Evolutionary conservation across 371 early-diverging fungal species (phyloP).

Genomic region (Rozella allomycis): DNA sequence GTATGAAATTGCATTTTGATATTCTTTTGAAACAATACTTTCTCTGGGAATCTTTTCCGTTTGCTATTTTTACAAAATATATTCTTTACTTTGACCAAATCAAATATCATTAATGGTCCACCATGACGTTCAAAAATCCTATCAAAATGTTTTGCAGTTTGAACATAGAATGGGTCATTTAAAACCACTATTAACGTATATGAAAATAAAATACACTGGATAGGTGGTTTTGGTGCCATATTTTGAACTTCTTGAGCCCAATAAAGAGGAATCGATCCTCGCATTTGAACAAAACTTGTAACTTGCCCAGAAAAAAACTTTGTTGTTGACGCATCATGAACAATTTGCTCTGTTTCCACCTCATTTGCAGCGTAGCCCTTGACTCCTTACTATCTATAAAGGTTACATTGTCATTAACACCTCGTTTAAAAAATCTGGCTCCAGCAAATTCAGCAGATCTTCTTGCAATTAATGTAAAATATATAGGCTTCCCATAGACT

Average conservation of each 20-base stretch:
- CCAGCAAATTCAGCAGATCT: slow-evolving; percentile 88
- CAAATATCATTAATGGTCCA: slow-evolving; percentile 63
- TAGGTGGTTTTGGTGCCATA: slow-evolving; percentile 86
- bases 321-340: slow-evolving; percentile 64
- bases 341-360: slow-evolving; percentile 97
- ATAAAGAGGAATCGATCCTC: slow-evolving; percentile 83
- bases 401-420: slow-evolving; percentile 50
- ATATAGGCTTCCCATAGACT: slow-evolving; percentile 59
- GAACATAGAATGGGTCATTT: slow-evolving; percentile 74
- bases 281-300: slow-evolving; percentile 81
- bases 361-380: slow-evolving; percentile 93
- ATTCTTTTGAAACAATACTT: slow-evolving; percentile 61
- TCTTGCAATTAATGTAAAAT: slow-evolving; percentile 78
- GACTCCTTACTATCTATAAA: background rate
- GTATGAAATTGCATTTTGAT: slow-evolving; percentile 50
- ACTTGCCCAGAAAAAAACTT: slow-evolving; percentile 55
- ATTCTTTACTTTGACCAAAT: slow-evolving; percentile 53
- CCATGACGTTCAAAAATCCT: slow-evolving; percentile 72
- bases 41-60: slow-evolving; percentile 77
- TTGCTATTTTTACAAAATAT: slow-evolving; percentile 13
- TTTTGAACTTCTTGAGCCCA: slow-evolving; percentile 83
- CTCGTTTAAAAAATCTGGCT: slow-evolving; percentile 86
- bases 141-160: slow-evolving; percentile 77
- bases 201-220: slow-evolving; percentile 30
- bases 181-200: slow-evolving; percentile 28